Conservation (phyloP, 306 rosid genomes). For the Hylodesmum podocarpum region DNA sequence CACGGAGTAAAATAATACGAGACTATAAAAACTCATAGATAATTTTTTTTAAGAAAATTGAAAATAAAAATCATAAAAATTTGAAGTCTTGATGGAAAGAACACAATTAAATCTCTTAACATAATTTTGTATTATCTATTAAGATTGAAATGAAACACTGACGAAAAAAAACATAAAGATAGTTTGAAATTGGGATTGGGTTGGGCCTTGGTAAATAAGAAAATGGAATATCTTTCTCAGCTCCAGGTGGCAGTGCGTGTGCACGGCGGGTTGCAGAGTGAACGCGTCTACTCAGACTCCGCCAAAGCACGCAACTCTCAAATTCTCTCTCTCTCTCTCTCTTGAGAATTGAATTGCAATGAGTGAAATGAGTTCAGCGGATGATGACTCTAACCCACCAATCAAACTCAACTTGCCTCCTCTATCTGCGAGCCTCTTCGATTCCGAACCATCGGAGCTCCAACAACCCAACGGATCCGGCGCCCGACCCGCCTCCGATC, state of each 20-base stretch:
- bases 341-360: not conserved
- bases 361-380: constrained; percentile 11
- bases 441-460: constrained; percentile 20
- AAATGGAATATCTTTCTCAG: too few relatives aligned
- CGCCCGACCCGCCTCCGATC: constrained; percentile 31
- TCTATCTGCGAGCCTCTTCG: constrained; percentile 47
- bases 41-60: too few relatives aligned
- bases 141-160: too few relatives aligned
- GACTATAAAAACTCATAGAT: too few relatives aligned
- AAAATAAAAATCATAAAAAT: too few relatives aligned
- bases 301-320: constrained; percentile 2
- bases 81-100: too few relatives aligned
- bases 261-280: not conserved
- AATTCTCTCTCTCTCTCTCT: not conserved
- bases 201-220: not conserved
- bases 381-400: constrained; percentile 36
- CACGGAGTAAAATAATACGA: too few relatives aligned
- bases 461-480: constrained; percentile 47
- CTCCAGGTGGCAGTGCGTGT: not conserved
- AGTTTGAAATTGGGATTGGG: too few relatives aligned
- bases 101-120: too few relatives aligned
- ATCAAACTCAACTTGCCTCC: constrained; percentile 49
- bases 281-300: not conserved
- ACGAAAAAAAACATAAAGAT: too few relatives aligned
- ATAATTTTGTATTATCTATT: too few relatives aligned